Conservation (phyloP, 371 early-diverging fungal species). For the Saksenaea vasiformis region DNA sequence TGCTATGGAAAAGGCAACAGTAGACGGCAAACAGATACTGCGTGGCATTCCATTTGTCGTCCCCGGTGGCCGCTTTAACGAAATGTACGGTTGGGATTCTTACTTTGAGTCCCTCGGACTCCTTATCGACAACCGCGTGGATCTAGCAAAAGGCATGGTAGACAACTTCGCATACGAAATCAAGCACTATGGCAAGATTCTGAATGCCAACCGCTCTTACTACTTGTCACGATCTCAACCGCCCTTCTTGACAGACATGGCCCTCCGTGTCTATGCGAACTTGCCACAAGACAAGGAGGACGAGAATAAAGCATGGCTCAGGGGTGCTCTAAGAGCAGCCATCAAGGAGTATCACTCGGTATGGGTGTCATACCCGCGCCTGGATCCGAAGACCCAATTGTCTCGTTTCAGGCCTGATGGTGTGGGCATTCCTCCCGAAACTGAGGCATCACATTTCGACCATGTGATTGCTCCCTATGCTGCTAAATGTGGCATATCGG, state of each 20-base stretch:
- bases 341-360: constrained; percentile 92
- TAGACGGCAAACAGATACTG: constrained; percentile 54
- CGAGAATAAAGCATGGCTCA: constrained; percentile 78
- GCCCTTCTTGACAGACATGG: constrained; percentile 97
- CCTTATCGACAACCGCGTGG: constrained; percentile 79
- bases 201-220: constrained; percentile 97
- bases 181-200: constrained; percentile 95
- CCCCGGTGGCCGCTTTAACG: constrained; percentile 98
- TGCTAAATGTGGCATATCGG: constrained; percentile 57
- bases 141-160: constrained; percentile 91
- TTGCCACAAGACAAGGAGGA: constrained; percentile 52
- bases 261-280: constrained; percentile 74
- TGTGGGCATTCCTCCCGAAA: constrained; percentile 95
- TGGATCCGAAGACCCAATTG: constrained; percentile 78
- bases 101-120: constrained; percentile 94
- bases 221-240: constrained; percentile 97
- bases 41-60: constrained; percentile 93
- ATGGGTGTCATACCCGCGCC: constrained; percentile 86
- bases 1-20: constrained; percentile 69
- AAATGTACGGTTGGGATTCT: constrained; percentile 99
- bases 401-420: constrained; percentile 88
- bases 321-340: constrained; percentile 72
- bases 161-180: constrained; percentile 96
- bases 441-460: constrained; percentile 93
- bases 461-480: constrained; percentile 90